A percentile compares a stretch with the other conserved stretches of the same genome.
Evolutionary conservation across 2,329 filamentous ascomycete genomes (phyloP).

Genomic region (Chaetomium sp.): DNA sequence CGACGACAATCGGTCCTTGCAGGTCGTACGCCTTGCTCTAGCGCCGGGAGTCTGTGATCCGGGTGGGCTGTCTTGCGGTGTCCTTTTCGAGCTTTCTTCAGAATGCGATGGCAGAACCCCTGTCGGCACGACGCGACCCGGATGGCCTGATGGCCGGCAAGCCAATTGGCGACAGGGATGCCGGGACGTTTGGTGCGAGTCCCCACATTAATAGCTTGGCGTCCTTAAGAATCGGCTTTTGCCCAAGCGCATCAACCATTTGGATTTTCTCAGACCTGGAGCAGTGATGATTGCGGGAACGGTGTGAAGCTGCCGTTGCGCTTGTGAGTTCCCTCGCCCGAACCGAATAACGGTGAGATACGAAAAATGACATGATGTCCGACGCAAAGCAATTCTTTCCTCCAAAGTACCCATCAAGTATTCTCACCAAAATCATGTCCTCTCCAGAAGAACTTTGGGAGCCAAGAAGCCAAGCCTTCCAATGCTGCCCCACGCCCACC

Average conservation of each 20-base stretch:
- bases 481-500: neutral
- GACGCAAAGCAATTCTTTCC: too few relatives aligned
- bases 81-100: neutral
- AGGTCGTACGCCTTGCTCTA: neutral
- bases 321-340: too few relatives aligned
- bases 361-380: too few relatives aligned
- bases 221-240: neutral
- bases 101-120: neutral
- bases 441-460: neutral
- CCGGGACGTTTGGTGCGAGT: neutral
- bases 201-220: neutral
- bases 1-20: neutral
- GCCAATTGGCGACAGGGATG: constrained; percentile 3
- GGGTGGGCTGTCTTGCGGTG: constrained; percentile 2
- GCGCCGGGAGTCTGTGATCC: constrained; percentile 5
- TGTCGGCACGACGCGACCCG: constrained; percentile 13
- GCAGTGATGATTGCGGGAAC: too few relatives aligned
- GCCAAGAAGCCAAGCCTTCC: neutral
- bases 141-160: constrained; percentile 5
- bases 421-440: too few relatives aligned
- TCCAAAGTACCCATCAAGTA: too few relatives aligned
- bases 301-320: too few relatives aligned
- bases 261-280: too few relatives aligned
- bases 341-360: too few relatives aligned
- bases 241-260: too few relatives aligned